Conservation (phyloP, 768 basidiomycete genomes). For the Scleroderma bovista region DNA sequence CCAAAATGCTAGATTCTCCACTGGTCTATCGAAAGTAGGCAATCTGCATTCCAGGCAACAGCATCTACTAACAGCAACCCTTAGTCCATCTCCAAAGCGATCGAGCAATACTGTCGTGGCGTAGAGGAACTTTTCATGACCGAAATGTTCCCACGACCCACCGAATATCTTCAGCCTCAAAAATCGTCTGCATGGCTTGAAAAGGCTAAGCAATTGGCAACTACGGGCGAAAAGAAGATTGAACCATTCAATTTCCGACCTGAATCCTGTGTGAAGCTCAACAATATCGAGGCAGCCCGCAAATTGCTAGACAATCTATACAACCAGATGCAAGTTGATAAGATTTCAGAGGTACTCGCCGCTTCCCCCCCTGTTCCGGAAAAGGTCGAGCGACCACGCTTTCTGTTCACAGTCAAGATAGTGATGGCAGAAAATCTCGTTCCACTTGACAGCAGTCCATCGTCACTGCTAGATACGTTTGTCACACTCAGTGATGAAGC, state of each 20-base stretch:
- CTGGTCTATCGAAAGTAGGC: conserved; percentile 78
- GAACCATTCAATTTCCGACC: conserved; percentile 94
- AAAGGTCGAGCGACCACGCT: conserved; percentile 61
- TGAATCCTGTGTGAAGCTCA: conserved; percentile 94
- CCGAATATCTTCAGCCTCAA: conserved; percentile 75
- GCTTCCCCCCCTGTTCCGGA: conserved; percentile 63
- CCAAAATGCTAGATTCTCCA: conserved; percentile 86
- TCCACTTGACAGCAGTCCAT: conserved; percentile 67
- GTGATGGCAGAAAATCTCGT: conserved; percentile 87
- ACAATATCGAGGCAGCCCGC: conserved; percentile 92
- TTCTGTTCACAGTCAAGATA: conserved; percentile 92
- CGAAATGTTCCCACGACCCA: conserved; percentile 90
- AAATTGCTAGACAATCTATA: conserved; percentile 93
- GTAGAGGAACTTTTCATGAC: conserved; percentile 86
- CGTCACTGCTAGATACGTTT: conserved; percentile 85
- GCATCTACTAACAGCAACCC: conserved; percentile 2
- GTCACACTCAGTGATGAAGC: conserved; percentile 92
- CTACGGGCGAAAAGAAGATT: conserved; percentile 81
- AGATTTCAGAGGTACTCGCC: conserved; percentile 60
- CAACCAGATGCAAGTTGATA: conserved; percentile 85
- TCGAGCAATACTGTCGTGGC: conserved; percentile 86
- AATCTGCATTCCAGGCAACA: background rate
- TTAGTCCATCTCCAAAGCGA: conserved; percentile 85
- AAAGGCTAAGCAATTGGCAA: conserved; percentile 73
- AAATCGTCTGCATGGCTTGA: conserved; percentile 88